Percentiles rank a stretch among this genome's conserved stretches.
Evolutionary conservation across 345 rosid genomes (phyloP).

Genomic region (Isatis tinctoria): DNA sequence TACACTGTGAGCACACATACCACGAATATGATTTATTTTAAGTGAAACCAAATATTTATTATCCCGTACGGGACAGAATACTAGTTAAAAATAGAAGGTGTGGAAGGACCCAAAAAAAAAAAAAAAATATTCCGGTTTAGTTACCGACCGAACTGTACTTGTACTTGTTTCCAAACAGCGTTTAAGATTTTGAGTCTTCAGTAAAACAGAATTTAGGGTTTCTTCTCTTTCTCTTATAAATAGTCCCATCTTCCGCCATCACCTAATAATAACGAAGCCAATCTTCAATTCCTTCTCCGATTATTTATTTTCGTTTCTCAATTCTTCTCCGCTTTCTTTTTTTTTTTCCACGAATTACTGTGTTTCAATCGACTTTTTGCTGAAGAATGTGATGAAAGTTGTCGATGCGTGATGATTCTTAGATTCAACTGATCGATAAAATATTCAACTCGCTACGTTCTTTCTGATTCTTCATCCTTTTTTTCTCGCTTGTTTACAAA

Average conservation of each 20-base stretch:
- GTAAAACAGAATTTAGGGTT: neutral
- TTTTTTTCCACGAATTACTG: neutral
- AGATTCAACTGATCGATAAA: constrained; percentile 34
- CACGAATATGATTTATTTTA: no score
- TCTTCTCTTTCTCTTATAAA: constrained; percentile 11
- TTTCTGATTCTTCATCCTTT: constrained; percentile 40
- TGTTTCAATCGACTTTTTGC: neutral
- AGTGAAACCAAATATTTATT: no score
- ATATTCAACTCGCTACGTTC: constrained; percentile 43
- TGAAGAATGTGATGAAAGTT: constrained; percentile 37
- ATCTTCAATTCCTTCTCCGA: neutral
- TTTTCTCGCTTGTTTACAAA: no score
- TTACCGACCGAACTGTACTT: neutral
- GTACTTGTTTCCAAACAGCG: constrained; percentile 12
- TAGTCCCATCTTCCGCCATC: neutral
- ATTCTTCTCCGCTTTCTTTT: neutral
- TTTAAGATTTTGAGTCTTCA: neutral
- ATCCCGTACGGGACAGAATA: no score
- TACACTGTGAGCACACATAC: constrained; percentile 73
- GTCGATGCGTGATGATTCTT: constrained; percentile 33
- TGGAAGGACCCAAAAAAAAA: no score
- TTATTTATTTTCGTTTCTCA: neutral
- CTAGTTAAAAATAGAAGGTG: no score
- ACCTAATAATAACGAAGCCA: neutral
- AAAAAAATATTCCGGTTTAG: neutral